These are phyloP conservation scores for Plasmodium fragile DNA, from an alignment of 169 alveolate species.

Conservation along the genomic window DNA sequence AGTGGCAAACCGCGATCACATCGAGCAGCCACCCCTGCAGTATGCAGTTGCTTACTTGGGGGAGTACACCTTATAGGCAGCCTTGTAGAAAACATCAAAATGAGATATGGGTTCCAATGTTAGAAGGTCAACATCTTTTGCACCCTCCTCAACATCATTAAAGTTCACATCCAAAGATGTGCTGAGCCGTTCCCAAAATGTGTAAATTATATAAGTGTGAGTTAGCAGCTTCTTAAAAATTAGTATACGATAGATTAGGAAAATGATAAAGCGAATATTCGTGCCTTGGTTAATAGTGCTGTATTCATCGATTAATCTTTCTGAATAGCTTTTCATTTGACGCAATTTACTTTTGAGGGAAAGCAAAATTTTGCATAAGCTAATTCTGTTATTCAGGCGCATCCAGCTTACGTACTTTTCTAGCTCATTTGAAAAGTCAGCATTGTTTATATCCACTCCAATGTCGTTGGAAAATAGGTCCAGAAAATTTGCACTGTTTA, in stretches of 20 bases:
- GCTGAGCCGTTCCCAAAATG: conserved; percentile 51
- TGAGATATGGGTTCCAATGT: conserved; percentile 24
- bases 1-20: not conserved
- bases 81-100: conserved; percentile 45
- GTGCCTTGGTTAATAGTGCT: conserved; percentile 50
- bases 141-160: not conserved
- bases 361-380: conserved; percentile 30
- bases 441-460: conserved; percentile 31
- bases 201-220: conserved; percentile 59
- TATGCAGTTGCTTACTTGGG: conserved; percentile 34
- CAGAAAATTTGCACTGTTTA: conserved; percentile 15
- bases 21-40: not conserved
- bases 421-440: conserved; percentile 16
- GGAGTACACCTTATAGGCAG: conserved; percentile 41
- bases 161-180: conserved; percentile 31
- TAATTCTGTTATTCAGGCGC: conserved; percentile 71
- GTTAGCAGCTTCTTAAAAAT: conserved; percentile 64
- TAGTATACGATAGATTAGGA: conserved; percentile 60
- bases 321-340: conserved; percentile 47
- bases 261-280: conserved; percentile 53
- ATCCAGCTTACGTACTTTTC: conserved; percentile 77
- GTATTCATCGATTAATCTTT: conserved; percentile 39
- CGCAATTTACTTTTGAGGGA: conserved; percentile 24
- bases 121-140: conserved; percentile 2
- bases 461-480: conserved; percentile 51